phyloP scores from a whole-genome alignment of 2,329 filamentous ascomycete genomes.

The Stromatinia cepivora region DNA sequence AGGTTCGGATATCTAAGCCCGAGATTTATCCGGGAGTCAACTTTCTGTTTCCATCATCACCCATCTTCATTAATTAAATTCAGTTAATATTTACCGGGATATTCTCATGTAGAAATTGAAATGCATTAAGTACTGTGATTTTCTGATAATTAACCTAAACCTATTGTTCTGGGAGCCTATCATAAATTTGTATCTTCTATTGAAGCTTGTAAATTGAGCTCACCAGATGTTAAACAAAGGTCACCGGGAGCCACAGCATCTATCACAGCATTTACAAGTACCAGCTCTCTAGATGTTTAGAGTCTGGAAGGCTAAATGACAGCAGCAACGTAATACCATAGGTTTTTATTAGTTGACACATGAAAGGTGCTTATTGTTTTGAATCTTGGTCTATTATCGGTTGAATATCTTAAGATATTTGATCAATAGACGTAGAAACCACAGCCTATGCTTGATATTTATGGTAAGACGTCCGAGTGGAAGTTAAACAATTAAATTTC shows the following conservation, averaged over 20 bases:
- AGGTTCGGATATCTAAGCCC: conserved; percentile 2
- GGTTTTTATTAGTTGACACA: neutral
- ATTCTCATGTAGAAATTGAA: neutral
- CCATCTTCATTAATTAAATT: no score
- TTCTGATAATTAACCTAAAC: neutral
- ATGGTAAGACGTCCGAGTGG: neutral
- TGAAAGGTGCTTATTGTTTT: neutral
- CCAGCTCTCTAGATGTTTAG: neutral
- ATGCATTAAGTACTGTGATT: neutral
- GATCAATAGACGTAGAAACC: no score
- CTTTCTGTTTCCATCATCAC: neutral
- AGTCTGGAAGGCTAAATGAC: neutral
- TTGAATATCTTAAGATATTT: neutral
- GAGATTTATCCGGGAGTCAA: conserved; percentile 11
- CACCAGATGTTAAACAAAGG: neutral
- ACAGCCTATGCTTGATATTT: no score
- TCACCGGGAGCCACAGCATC: neutral
- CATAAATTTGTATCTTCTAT: neutral
- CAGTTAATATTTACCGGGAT: no score
- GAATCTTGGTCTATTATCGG: neutral
- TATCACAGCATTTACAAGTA: neutral
- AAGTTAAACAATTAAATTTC: neutral
- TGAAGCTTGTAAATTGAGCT: neutral
- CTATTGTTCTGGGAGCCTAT: no score
- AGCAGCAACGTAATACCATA: neutral